These are phyloP conservation scores for Penicillium rolfsii DNA, from an alignment of 2,329 filamentous ascomycete species.

Conservation along the genomic window DNA sequence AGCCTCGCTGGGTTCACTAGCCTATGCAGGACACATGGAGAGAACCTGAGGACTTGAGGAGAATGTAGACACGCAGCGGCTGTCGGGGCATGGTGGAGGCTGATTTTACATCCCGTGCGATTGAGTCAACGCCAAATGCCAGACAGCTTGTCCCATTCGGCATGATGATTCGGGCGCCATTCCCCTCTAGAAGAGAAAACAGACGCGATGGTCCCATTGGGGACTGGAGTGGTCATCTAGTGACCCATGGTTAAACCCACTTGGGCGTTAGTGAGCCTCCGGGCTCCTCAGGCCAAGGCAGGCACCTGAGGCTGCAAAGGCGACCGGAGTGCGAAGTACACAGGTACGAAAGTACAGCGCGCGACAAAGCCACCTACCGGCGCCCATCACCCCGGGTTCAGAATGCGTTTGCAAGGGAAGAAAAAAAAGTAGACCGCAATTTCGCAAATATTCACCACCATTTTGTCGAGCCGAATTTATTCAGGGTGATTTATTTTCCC, in stretches of 20 bases:
- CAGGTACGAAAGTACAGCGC: neutral
- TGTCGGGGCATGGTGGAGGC: conserved; percentile 1
- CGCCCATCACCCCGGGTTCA: conserved; percentile 15
- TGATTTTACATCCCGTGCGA: neutral
- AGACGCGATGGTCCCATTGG: neutral
- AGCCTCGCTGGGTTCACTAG: neutral
- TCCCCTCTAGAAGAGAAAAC: neutral
- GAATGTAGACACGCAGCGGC: neutral
- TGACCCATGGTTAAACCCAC: neutral
- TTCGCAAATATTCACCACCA: neutral
- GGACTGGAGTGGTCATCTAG: neutral
- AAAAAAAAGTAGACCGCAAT: neutral
- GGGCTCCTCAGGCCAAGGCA: neutral
- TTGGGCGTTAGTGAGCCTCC: neutral
- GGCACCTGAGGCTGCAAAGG: neutral
- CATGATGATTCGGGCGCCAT: neutral
- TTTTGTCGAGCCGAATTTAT: neutral
- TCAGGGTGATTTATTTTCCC: no score
- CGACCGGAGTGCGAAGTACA: neutral
- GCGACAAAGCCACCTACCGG: conserved; percentile 17
- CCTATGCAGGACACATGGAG: neutral
- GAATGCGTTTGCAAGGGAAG: conserved; percentile 8
- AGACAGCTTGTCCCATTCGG: neutral
- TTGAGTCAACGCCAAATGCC: neutral
- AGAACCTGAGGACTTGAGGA: neutral